Evolutionary conservation across 441 rosid genomes (phyloP).

Genomic region (Daphne laureola): DNA sequence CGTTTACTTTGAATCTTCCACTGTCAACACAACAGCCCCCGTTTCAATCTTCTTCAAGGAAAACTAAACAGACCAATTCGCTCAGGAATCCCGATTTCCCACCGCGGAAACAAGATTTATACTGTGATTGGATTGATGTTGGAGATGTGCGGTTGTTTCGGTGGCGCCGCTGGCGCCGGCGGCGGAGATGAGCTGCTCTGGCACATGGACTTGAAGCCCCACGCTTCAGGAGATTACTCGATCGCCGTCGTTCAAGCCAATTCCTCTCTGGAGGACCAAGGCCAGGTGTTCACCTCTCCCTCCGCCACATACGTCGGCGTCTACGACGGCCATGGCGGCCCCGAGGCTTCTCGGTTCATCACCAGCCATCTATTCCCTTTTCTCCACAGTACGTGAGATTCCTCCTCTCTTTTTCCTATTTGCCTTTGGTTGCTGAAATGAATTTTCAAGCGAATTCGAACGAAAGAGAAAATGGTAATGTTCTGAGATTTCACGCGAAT

Average conservation of each 20-base stretch:
- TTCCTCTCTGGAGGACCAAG: slow-evolving; percentile 50
- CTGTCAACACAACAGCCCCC: not conserved
- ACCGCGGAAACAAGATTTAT: not conserved
- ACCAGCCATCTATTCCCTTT: slow-evolving; percentile 34
- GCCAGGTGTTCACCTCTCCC: slow-evolving; percentile 52
- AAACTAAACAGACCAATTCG: not conserved
- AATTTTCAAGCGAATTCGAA: too few relatives aligned
- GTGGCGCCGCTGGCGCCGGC: slow-evolving; percentile 25
- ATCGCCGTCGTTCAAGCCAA: slow-evolving; percentile 62
- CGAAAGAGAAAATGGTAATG: too few relatives aligned
- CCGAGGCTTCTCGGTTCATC: slow-evolving; percentile 56
- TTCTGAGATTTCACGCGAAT: not conserved
- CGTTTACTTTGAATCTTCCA: slow-evolving; percentile 31
- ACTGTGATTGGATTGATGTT: slow-evolving; percentile 9
- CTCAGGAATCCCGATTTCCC: too few relatives aligned
- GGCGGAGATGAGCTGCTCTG: slow-evolving; percentile 36
- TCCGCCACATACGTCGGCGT: slow-evolving; percentile 57
- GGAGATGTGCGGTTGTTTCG: slow-evolving; percentile 39
- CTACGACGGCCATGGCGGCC: slow-evolving; percentile 70
- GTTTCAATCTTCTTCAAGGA: slow-evolving; percentile 3
- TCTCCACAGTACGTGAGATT: slow-evolving; percentile 31
- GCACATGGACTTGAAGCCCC: slow-evolving; percentile 42
- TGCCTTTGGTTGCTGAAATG: not conserved
- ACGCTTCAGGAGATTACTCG: slow-evolving; percentile 50
- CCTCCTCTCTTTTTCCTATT: not conserved